phyloP scores from a whole-genome alignment of 1,284 basidiomycete genomes.

The Phenoliferia sp. region DNA sequence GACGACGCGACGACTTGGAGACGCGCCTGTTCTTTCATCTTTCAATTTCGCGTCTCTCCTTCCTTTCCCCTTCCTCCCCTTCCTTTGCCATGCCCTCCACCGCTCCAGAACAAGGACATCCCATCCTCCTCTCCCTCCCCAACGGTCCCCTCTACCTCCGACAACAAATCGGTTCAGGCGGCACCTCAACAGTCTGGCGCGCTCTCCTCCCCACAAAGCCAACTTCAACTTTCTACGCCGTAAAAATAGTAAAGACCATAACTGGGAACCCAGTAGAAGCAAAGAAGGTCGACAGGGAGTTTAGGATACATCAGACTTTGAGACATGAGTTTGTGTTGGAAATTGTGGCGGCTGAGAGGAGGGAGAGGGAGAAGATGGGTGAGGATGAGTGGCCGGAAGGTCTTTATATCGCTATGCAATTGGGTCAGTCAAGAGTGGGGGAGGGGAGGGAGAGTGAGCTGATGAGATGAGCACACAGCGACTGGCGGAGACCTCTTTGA shows the following conservation, averaged over 20 bases:
- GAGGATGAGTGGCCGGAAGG: constrained; percentile 53
- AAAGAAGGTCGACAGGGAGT: constrained; percentile 86
- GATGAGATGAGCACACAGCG: constrained; percentile 52
- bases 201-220: constrained; percentile 15
- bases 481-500: constrained; percentile 95
- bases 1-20: too few species aligned
- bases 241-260: constrained; percentile 68
- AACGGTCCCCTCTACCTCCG: constrained; percentile 53
- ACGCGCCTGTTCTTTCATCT: too few species aligned
- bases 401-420: constrained; percentile 85
- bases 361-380: constrained; percentile 52
- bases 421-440: constrained; percentile 13
- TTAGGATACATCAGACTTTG: constrained; percentile 78
- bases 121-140: neutral
- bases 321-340: constrained; percentile 80
- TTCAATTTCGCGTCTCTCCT: too few species aligned
- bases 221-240: constrained; percentile 63
- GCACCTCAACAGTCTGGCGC: constrained; percentile 38
- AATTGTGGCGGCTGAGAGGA: constrained; percentile 61
- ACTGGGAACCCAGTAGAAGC: constrained; percentile 52
- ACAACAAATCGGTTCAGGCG: constrained; percentile 73
- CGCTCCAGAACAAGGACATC: neutral
- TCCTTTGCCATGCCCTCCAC: too few species aligned
- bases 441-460: neutral
- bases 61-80: too few species aligned